These are phyloP conservation scores for Gossypium aridum DNA, from an alignment of 441 rosid genomes.

Conservation along the genomic window DNA sequence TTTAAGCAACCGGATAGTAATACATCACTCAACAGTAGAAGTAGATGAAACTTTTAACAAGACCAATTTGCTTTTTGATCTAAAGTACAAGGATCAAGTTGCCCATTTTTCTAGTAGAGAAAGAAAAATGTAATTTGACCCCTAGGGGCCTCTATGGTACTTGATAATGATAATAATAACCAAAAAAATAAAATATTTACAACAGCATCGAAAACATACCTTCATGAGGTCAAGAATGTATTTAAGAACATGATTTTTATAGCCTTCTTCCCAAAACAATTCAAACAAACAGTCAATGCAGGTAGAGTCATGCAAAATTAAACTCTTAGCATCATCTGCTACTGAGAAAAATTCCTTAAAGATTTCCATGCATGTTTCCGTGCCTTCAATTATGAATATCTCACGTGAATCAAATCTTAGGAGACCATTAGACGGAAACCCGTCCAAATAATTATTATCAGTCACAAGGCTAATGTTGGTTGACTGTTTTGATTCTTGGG, in stretches of 20 bases:
- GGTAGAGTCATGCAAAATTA: constrained; percentile 50
- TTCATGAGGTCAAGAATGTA: constrained; percentile 82
- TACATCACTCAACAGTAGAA: no score
- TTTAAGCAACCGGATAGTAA: no score
- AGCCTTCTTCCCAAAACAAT: constrained; percentile 85
- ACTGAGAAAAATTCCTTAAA: constrained; percentile 55
- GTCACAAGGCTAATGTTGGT: constrained; percentile 21
- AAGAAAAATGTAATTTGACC: no score
- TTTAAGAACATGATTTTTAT: constrained; percentile 56
- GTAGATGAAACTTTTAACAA: no score
- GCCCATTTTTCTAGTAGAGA: no score
- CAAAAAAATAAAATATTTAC: constrained; percentile 9
- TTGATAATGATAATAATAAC: constrained; percentile 10
- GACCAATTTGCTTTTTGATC: no score
- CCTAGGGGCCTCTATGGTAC: no score
- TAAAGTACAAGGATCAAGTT: no score
- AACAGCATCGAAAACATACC: constrained; percentile 36
- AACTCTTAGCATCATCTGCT: constrained; percentile 56
- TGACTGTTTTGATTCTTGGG: constrained; percentile 51
- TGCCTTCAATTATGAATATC: constrained; percentile 42
- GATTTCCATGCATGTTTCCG: constrained; percentile 57
- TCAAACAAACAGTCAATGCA: constrained; percentile 85
- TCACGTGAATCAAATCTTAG: constrained; percentile 30
- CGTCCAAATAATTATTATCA: constrained; percentile 23
- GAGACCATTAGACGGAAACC: constrained; percentile 21